phyloP scores from a whole-genome alignment of 176 grass and related monocot genomes.

The Calamus simplicifolius region DNA sequence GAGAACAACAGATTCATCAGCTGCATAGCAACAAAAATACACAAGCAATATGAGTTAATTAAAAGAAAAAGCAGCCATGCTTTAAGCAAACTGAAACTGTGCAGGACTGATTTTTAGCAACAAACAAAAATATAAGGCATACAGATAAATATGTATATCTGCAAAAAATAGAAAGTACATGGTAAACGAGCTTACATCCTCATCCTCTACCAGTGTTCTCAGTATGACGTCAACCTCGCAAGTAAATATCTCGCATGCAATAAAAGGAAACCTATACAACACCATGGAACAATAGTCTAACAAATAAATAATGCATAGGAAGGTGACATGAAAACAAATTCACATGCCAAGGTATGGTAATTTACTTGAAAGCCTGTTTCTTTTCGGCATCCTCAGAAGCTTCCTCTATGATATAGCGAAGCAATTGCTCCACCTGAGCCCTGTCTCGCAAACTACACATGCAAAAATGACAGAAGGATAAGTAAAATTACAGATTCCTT shows the following conservation, averaged over 20 bases:
- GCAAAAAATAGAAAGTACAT: not conserved
- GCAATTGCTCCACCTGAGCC: conserved; percentile 87
- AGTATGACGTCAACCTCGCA: conserved; percentile 94
- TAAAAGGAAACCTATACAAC: conserved; percentile 82
- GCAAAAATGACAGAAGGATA: conserved; percentile 7
- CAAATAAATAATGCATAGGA: not conserved
- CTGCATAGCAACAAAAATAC: conserved; percentile 36
- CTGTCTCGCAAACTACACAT: conserved; percentile 75
- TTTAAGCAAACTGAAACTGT: no score
- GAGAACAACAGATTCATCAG: conserved; percentile 97
- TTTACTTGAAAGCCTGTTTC: conserved; percentile 86
- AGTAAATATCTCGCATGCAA: conserved; percentile 98
- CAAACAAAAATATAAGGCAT: no score
- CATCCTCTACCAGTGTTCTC: conserved; percentile 94
- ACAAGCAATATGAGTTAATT: not conserved
- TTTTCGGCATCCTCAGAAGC: conserved; percentile 79
- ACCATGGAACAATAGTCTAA: conserved; percentile 13
- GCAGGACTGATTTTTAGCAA: no score
- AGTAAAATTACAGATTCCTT: not conserved
- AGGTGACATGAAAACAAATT: not conserved
- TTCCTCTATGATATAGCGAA: conserved; percentile 92
- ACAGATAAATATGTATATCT: no score
- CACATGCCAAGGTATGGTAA: conserved; percentile 5
- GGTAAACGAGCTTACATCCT: conserved; percentile 47
- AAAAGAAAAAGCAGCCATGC: no score